Base-by-base conservation (phyloP, 1,284 basidiomycete genomes). In the Phlebopus sp. region DNA sequence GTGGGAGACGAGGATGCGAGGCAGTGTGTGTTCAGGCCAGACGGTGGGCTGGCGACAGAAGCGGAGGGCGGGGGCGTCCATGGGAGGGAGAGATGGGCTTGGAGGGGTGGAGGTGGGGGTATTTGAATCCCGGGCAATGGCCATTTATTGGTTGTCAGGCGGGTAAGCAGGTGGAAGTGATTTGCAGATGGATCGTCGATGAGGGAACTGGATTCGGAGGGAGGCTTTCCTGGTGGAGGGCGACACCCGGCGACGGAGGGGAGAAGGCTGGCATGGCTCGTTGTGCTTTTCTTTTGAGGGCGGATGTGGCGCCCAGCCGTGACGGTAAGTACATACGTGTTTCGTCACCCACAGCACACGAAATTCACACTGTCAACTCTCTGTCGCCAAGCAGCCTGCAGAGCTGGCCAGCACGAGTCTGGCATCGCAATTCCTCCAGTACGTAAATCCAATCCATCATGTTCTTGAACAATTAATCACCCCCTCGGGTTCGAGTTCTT, bases 141-240 rank as follows among this genome's bases (percentile, higher is more conserved):
- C 8, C 59, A 67, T 66, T 59, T 61, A 57, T 54, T 68, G 66
- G 63, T 68, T 17, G 64, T 64, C 64, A 67, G 41, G 65, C n/a
- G n/a, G n/a, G n/a, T n/a, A n/a, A n/a, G n/a, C n/a, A n/a, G n/a
- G n/a, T n/a, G n/a, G 41, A 53, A 38, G 53, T 46, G 55, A 53
- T 51, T 50, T 59, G 58, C 53, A 62, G 54, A 52, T 23, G 21
- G 43, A 14, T 21, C 5, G 19, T 25, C 29, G 29, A 34, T n/a
- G 35, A 34, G 38, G 48, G 25, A 40, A 23, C 19, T 37, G 36
- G 42, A 23, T 23, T 23, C 6, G 21, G 21, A 23, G 21, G 3
- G 21, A 3, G 21, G 21, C 4, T 23, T 23, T 23, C 21, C 21
- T 23, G 21, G 6, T 3, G 21, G 4, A 23, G 21, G 6, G 21